Conservation (phyloP, 2,329 filamentous ascomycete species). For the Neopestalotiopsis rosae region DNA sequence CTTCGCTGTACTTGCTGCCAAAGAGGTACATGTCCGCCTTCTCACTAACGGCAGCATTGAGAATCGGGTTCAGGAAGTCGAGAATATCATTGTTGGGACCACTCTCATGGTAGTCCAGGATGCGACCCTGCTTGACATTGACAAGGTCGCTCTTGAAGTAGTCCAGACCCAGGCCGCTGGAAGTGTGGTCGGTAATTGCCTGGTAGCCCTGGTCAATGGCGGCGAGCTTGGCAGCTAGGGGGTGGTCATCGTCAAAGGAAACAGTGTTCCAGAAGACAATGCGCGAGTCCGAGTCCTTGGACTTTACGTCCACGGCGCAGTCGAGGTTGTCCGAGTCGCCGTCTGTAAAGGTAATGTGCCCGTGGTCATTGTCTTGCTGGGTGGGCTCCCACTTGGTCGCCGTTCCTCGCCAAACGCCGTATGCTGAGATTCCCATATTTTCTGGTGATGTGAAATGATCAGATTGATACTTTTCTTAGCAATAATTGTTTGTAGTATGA, state of each 20-base stretch:
- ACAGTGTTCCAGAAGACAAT: slow-evolving; percentile 57
- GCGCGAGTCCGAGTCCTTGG: slow-evolving; percentile 27
- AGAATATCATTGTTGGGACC: slow-evolving; percentile 36
- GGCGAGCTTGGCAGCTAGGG: slow-evolving; percentile 22
- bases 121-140: slow-evolving; percentile 26
- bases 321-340: slow-evolving; percentile 8
- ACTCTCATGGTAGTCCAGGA: slow-evolving; percentile 24
- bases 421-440: slow-evolving; percentile 13
- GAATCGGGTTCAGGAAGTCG: slow-evolving; percentile 38
- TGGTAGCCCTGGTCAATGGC: slow-evolving; percentile 23
- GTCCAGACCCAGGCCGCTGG: slow-evolving; percentile 22
- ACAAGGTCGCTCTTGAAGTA: slow-evolving; percentile 25
- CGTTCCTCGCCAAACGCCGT: slow-evolving; percentile 16
- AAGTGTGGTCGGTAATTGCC: slow-evolving; percentile 16
- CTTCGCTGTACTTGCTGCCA: slow-evolving; percentile 38
- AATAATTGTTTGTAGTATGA: not conserved
- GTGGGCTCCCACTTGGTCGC: slow-evolving; percentile 18
- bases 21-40: slow-evolving; percentile 44
- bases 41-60: slow-evolving; percentile 38
- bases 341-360: slow-evolving; percentile 17
- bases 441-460: not conserved
- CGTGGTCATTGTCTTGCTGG: slow-evolving; percentile 17
- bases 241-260: slow-evolving; percentile 41
- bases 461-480: not conserved
- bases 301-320: slow-evolving; percentile 32